Base-by-base conservation (phyloP, 139 green algal genomes). In the Zygnema cylindricum region DNA sequence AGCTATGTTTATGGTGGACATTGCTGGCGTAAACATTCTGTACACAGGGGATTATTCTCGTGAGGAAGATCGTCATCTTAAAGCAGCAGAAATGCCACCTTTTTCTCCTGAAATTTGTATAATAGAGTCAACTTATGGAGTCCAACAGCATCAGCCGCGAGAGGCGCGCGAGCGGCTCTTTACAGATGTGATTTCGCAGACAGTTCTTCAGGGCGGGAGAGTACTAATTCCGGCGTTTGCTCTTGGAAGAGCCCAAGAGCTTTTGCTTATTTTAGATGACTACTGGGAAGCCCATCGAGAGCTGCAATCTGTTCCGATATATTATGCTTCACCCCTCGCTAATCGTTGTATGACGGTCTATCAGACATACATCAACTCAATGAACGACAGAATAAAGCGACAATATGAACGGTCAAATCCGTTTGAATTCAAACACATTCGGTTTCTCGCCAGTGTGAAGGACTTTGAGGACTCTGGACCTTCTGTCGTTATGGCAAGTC, bases 1-100 rank as follows among this genome's bases (percentile, higher is more conserved):
- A n/a, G 96, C 96, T 43, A 99, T 99, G 97, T 99, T 99, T 93
- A 95, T 96, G 93, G 95, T 99, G 33, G 95, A 99, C 87, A 96
- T 99, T 33, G 95, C 89, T 33, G 97, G 97, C 54, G 93, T 97
- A 93, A 88, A 95, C 38, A 92, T 96, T 82, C 94, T 99, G 57
- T 99, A 99, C 94, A 99, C 97, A 0, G 92, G 92, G 0, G 85
- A 89, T 55, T 89, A 89, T 40, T 86, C 40, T 30, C 73, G 91
- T 1, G 81, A 91, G 55, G 81, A 92, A 79, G 91, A 94, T 81
- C 54, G 91, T 1, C 91, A 94, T 84, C 55, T 94, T 36, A 94
- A 95, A 0, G 94, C 93, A 1, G 97, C 97, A 36, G 97, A 99
- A 91, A 92, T 97, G n/a, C 97, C 97, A 0, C 81, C 86, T 0